phyloP scores from a whole-genome alignment of 176 grass and related monocot genomes.

The Triticum urartu region DNA sequence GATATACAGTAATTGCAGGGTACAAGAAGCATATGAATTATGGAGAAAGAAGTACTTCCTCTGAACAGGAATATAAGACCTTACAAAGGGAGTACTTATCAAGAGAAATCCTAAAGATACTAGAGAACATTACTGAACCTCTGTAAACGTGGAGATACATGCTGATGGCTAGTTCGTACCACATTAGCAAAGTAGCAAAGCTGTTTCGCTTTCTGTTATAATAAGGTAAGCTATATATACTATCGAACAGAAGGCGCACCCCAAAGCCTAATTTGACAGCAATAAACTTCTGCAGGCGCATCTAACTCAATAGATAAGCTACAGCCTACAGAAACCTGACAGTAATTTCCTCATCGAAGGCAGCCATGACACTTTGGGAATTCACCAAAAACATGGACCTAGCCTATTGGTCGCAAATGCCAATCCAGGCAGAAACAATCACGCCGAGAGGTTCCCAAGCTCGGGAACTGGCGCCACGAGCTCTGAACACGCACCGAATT shows the following conservation, averaged over 20 bases:
- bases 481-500: neutral
- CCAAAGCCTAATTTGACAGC: neutral
- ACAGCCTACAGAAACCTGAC: neutral
- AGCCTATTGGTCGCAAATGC: neutral
- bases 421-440: neutral
- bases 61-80: no score
- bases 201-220: neutral
- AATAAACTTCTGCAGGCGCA: neutral
- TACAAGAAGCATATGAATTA: neutral
- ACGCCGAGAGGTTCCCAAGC: neutral
- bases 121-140: neutral
- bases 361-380: neutral
- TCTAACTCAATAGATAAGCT: neutral
- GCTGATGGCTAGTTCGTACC: neutral
- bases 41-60: neutral
- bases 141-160: neutral
- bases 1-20: neutral
- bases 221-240: neutral
- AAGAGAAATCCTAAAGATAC: neutral
- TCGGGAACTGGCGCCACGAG: neutral
- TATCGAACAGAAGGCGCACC: neutral
- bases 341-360: neutral
- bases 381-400: neutral
- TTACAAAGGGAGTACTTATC: neutral
- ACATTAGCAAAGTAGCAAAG: slow-evolving; percentile 21